Conservation (phyloP, 2,329 filamentous ascomycete species). For the Metarhizium brunneum region DNA sequence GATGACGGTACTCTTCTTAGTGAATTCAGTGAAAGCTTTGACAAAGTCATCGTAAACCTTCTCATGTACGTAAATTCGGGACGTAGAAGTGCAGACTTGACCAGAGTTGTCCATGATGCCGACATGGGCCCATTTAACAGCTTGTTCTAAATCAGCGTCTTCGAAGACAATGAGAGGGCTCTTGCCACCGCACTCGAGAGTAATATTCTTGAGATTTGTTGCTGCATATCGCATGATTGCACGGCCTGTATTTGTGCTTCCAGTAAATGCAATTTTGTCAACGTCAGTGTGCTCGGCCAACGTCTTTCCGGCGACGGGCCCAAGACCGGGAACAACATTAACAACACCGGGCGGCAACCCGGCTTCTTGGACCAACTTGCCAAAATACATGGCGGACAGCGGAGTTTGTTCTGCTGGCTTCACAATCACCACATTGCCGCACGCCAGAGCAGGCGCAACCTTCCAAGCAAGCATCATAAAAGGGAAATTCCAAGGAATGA, state of each 20-base stretch:
- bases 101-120: constrained; percentile 53
- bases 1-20: constrained; percentile 51
- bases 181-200: constrained; percentile 59
- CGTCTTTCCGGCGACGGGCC: constrained; percentile 22
- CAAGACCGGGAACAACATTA: constrained; percentile 33
- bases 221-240: constrained; percentile 65
- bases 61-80: constrained; percentile 56
- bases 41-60: constrained; percentile 55
- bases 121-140: constrained; percentile 47
- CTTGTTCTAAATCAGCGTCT: constrained; percentile 57
- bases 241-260: constrained; percentile 61
- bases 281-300: constrained; percentile 59
- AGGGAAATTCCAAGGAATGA: constrained; percentile 70
- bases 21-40: constrained; percentile 47
- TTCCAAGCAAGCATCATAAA: constrained; percentile 50
- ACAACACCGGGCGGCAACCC: constrained; percentile 72
- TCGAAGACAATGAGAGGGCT: constrained; percentile 54
- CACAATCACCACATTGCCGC: constrained; percentile 54
- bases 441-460: constrained; percentile 61
- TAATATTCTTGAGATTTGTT: constrained; percentile 55
- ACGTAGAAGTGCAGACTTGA: constrained; percentile 57
- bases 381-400: constrained; percentile 55
- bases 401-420: constrained; percentile 62
- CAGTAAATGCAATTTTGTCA: constrained; percentile 73
- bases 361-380: constrained; percentile 57